These are phyloP conservation scores for Phytopythium mirpurense DNA, from an alignment of 352 stramenopile genomes.

Conservation along the genomic window DNA sequence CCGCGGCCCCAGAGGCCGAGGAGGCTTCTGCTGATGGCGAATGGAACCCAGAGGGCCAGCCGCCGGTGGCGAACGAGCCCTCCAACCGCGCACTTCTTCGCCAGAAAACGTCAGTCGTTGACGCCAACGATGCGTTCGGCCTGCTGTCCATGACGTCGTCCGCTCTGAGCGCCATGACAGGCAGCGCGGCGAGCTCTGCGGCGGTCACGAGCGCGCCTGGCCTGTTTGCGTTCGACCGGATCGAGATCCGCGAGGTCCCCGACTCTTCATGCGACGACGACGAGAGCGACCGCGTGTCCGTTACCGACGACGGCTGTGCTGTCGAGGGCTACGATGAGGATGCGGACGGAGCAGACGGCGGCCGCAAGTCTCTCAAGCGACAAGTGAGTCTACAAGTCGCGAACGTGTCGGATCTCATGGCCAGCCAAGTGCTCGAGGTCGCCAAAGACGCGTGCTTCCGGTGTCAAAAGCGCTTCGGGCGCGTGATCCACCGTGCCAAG, in stretches of 20 bases:
- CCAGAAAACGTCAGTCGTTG: conserved; percentile 11
- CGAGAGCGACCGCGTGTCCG: conserved; percentile 8
- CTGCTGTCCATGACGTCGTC: conserved; percentile 44
- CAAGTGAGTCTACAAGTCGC: background rate
- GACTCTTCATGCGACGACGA: conserved; percentile 16
- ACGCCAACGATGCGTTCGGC: conserved; percentile 42
- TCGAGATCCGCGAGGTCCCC: conserved; percentile 25
- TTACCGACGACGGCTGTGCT: conserved; percentile 5
- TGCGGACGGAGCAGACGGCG: background rate
- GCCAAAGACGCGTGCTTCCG: conserved; percentile 24
- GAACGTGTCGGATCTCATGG: background rate
- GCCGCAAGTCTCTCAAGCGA: background rate
- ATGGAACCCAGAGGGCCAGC: background rate
- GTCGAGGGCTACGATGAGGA: conserved; percentile 4
- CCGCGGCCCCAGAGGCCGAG: background rate
- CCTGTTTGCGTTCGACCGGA: conserved; percentile 44
- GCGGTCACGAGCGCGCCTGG: conserved; percentile 17
- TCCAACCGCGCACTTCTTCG: background rate
- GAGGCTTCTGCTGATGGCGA: background rate
- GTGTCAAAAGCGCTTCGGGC: conserved; percentile 38
- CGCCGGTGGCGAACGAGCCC: background rate
- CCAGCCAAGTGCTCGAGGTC: background rate
- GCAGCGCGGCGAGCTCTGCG: conserved; percentile 9
- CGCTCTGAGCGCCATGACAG: conserved; percentile 24
- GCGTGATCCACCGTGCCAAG: conserved; percentile 39